Evolutionary conservation across 2,329 filamentous ascomycete genomes (phyloP), one percentile per base, ranked within the genome.

Genomic region (Phyllosticta citribraziliensis): DNA sequence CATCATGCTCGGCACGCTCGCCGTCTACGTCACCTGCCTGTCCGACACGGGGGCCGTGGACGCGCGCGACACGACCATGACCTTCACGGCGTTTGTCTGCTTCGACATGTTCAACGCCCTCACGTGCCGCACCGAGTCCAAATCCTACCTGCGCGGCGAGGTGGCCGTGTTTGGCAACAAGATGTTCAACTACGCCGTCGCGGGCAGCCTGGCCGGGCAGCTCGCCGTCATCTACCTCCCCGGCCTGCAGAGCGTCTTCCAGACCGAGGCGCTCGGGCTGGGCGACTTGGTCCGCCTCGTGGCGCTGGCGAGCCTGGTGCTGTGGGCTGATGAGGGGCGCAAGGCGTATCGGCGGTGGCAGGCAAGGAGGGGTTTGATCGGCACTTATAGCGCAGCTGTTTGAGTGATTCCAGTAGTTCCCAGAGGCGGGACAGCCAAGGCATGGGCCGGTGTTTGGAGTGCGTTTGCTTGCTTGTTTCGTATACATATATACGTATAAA

Each of bases 71-170:
- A 99, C 94, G 1, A 99, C 94, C 65, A 97, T 99, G 89, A 97
- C 94, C 0, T 99, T 99, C 72, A 99, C 94, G 5, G 96, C 92
- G 76, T 99, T 99, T 71, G 94, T 99, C 54, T 84, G 99, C 59
- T 99, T 97, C 75, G 94, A 99, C 79, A 99, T 99, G 94, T 97
- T 97, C 80, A 97, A 99, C 74, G 94, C 94, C 1, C 80, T 99
- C 22, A 88, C 90, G 17, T 99, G 94, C 75, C 89, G 94, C 55
- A 95, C 89, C 8, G 92, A 96, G 71, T 86, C 84, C 64, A 97
- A 97, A 74, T 95, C 89, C 11, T 81, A 99, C 5, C 82, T 99
- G 3, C 82, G 88, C 25, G 93, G 94, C 51, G 92, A 99, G 72
- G 74, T 96, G 57, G 85, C 88, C 9, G 73, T 96, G 12, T 88